These are phyloP conservation scores for Erysimum cheiranthoides DNA, from an alignment of 345 rosid genomes.

Conservation along the genomic window DNA sequence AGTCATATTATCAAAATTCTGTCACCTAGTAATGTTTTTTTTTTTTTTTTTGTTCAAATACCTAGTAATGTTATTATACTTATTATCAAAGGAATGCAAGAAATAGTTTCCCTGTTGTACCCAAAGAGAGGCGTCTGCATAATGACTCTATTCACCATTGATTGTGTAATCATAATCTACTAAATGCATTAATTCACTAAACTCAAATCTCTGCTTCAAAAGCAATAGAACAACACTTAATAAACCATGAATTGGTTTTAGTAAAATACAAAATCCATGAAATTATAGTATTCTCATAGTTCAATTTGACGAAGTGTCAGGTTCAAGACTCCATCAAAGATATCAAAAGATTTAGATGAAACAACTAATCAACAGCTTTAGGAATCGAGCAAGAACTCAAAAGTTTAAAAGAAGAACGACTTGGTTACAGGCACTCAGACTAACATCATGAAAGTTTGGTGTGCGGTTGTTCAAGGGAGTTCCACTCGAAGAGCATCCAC, in stretches of 20 bases:
- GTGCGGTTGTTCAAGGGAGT: constrained; percentile 51
- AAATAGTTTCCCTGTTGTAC: neutral
- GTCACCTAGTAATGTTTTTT: constrained; percentile 1
- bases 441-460: constrained; percentile 45
- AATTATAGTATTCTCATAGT: neutral
- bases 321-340: constrained; percentile 18
- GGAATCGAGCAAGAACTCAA: neutral
- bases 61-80: too few species aligned
- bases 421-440: neutral
- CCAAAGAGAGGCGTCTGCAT: neutral
- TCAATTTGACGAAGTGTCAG: constrained; percentile 11
- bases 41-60: too few species aligned
- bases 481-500: constrained; percentile 93
- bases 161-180: neutral
- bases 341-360: neutral
- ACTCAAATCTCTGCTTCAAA: neutral
- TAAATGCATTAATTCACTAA: neutral
- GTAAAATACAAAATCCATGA: neutral
- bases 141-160: neutral
- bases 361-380: constrained; percentile 11
- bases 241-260: constrained; percentile 7
- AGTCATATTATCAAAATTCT: neutral
- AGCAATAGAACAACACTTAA: constrained; percentile 7
- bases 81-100: neutral
- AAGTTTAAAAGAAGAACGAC: constrained; percentile 5